phyloP scores from a whole-genome alignment of 345 rosid species.

The Linum tenue region DNA sequence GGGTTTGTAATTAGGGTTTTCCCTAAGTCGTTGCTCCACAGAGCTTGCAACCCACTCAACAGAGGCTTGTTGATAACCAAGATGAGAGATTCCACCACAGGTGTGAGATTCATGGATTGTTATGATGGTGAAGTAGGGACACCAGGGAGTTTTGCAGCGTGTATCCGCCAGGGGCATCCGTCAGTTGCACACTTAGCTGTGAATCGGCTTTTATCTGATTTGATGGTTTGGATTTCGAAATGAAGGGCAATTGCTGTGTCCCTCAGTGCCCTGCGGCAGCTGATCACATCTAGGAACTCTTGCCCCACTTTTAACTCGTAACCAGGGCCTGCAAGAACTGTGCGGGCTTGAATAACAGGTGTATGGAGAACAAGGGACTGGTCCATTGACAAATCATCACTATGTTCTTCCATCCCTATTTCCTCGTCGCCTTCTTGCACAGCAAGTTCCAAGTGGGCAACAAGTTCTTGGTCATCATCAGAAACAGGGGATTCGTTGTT shows the following conservation, averaged over 20 bases:
- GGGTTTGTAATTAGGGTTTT: conserved; percentile 91
- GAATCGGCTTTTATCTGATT: conserved; percentile 97
- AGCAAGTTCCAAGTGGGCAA: conserved; percentile 44
- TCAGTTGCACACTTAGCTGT: conserved; percentile 97
- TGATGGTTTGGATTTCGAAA: conserved; percentile 94
- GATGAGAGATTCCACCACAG: conserved; percentile 92
- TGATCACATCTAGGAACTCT: conserved; percentile 94
- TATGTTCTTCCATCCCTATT: conserved; percentile 32
- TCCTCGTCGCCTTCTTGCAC: conserved; percentile 48
- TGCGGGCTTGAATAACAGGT: conserved; percentile 65
- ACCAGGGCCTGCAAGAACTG: conserved; percentile 32
- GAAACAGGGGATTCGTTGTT: conserved; percentile 51
- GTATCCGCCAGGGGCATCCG: conserved; percentile 98
- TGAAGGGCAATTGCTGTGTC: conserved; percentile 96
- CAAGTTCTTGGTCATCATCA: conserved; percentile 61
- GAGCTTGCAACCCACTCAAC: conserved; percentile 98
- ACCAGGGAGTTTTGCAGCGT: conserved; percentile 96
- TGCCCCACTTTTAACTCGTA: conserved; percentile 80
- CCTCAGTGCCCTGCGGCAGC: conserved; percentile 90
- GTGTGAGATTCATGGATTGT: conserved; percentile 77
- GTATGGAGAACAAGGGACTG: conserved; percentile 33
- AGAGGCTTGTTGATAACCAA: conserved; percentile 98
- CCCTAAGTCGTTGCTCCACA: conserved; percentile 82
- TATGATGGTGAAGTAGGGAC: conserved; percentile 90
- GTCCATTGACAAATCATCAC: conserved; percentile 27